Evolutionary conservation across 805 yeast species (phyloP).

Genomic region (Candida ficus): DNA sequence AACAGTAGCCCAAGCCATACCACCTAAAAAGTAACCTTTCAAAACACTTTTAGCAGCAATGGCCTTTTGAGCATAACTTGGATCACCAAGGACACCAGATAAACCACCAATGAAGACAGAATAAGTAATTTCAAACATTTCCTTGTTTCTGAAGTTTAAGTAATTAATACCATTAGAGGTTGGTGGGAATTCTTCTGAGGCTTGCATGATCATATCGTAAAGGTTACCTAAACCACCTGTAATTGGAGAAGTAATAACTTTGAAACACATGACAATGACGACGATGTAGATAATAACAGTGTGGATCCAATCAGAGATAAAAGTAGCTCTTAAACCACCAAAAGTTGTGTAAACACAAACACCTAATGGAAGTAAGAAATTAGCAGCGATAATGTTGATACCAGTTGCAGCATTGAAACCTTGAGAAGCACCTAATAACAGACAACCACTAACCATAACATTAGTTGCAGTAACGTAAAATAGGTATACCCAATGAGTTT

Average conservation of each 20-base stretch:
- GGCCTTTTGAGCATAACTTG: constrained; percentile 37
- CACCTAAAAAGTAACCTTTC: constrained; percentile 34
- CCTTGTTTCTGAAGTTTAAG: constrained; percentile 28
- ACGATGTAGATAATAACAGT: constrained; percentile 40
- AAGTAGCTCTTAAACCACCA: constrained; percentile 49
- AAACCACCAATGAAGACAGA: constrained; percentile 29
- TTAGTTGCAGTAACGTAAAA: constrained; percentile 35
- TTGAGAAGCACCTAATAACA: constrained; percentile 41
- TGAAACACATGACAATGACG: constrained; percentile 30
- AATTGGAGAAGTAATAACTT: constrained; percentile 31
- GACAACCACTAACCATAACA: constrained; percentile 32
- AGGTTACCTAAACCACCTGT: constrained; percentile 41
- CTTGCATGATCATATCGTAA: constrained; percentile 36
- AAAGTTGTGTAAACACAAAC: constrained; percentile 43
- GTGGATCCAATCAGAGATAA: constrained; percentile 47
- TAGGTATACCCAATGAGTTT: constrained; percentile 31
- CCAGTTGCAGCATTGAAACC: constrained; percentile 37
- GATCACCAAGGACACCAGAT: constrained; percentile 31
- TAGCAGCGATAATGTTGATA: constrained; percentile 40
- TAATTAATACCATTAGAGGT: constrained; percentile 27
- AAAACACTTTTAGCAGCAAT: constrained; percentile 36
- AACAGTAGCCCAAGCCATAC: constrained; percentile 32
- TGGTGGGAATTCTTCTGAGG: constrained; percentile 27
- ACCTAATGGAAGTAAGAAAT: constrained; percentile 40
- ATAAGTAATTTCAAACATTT: constrained; percentile 28